Conservation (phyloP, 2,329 filamentous ascomycete genomes). For the Parafenestella ontariensis region DNA sequence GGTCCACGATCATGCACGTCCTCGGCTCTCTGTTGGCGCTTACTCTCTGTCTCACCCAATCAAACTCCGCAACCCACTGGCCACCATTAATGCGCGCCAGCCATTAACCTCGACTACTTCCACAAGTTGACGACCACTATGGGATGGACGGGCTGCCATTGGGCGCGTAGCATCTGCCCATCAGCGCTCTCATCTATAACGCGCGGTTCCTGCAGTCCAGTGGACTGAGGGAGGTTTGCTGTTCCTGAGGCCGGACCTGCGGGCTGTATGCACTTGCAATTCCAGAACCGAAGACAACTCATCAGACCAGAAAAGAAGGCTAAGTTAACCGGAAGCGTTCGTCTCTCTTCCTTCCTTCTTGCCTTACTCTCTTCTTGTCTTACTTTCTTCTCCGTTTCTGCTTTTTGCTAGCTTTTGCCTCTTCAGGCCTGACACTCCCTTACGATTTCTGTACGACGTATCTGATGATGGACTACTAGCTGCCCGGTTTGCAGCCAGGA, state of each 20-base stretch:
- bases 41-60: constrained; percentile 28
- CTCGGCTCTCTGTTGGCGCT: constrained; percentile 26
- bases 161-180: constrained; percentile 18
- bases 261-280: constrained; percentile 12
- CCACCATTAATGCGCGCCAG: constrained; percentile 24
- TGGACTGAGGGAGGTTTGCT: constrained; percentile 27
- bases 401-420: constrained; percentile 13
- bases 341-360: constrained; percentile 18
- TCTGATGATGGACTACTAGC: constrained; percentile 28
- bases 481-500: constrained; percentile 37
- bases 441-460: background rate
- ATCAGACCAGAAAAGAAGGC: constrained; percentile 9
- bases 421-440: constrained; percentile 11
- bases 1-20: constrained; percentile 29
- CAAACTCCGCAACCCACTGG: constrained; percentile 6
- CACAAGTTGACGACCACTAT: constrained; percentile 25
- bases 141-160: constrained; percentile 25
- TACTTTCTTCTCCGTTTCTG: constrained; percentile 13
- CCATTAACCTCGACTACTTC: constrained; percentile 23
- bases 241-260: constrained; percentile 29
- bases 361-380: background rate
- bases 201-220: constrained; percentile 24
- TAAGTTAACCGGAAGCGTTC: constrained; percentile 11
- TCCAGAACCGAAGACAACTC: constrained; percentile 24
- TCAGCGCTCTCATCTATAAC: constrained; percentile 28